These are phyloP conservation scores for Colletotrichum paranaense DNA, from an alignment of 2,329 filamentous ascomycete species.

Conservation along the genomic window DNA sequence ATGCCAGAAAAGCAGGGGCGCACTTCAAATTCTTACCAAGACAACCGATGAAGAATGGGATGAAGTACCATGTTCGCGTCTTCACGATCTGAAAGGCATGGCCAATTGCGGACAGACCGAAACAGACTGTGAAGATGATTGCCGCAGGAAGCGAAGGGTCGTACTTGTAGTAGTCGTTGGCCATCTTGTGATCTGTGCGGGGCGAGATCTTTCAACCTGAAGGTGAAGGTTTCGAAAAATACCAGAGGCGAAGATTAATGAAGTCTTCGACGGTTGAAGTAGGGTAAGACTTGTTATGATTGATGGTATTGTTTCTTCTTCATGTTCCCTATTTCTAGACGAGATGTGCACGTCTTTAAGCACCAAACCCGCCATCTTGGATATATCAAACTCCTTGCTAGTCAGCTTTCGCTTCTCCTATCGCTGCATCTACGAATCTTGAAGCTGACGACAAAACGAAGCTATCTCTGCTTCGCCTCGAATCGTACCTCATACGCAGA, in stretches of 20 bases:
- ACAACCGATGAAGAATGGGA: conserved; percentile 62
- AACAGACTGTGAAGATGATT: conserved; percentile 52
- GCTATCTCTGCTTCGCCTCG: neutral
- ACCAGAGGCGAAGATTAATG: neutral
- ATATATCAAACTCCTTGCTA: neutral
- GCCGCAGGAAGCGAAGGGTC: conserved; percentile 56
- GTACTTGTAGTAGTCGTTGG: conserved; percentile 56
- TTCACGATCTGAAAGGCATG: conserved; percentile 54
- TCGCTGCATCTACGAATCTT: neutral
- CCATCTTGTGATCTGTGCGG: neutral
- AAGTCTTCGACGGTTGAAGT: neutral
- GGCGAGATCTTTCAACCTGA: neutral
- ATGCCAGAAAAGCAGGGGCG: neutral
- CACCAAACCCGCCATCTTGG: neutral
- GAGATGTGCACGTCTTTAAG: neutral
- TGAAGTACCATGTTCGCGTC: conserved; percentile 63
- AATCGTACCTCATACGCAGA: neutral
- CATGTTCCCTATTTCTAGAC: neutral
- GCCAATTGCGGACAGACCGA: conserved; percentile 49
- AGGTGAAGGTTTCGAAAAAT: neutral
- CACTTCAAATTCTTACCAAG: conserved; percentile 54
- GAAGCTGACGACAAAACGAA: neutral
- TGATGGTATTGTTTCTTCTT: neutral
- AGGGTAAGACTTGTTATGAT: neutral
- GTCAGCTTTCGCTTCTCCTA: neutral